Evolutionary conservation across 23 red algal species (phyloP).

Genomic region (Gracilaria vermiculophylla): DNA sequence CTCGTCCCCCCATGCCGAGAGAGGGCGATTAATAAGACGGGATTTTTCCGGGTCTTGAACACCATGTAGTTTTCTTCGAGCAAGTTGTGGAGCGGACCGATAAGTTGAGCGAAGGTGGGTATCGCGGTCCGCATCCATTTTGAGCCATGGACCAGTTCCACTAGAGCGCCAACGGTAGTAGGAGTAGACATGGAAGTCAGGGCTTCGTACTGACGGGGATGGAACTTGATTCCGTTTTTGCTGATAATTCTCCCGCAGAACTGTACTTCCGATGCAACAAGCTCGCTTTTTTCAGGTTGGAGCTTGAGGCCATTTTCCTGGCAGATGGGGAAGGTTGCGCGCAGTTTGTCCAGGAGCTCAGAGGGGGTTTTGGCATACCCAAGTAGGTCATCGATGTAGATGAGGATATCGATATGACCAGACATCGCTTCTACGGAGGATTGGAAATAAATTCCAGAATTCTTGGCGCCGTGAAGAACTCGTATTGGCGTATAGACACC

Average conservation of each 20-base stretch:
- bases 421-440: neutral
- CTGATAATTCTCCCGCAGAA: too few relatives aligned
- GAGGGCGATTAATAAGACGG: too few relatives aligned
- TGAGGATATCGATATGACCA: constrained; percentile 7
- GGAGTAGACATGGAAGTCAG: neutral
- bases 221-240: too few relatives aligned
- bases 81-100: neutral
- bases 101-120: too few relatives aligned
- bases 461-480: constrained; percentile 15
- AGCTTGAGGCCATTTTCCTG: too few relatives aligned
- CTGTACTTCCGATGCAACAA: too few relatives aligned
- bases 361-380: too few relatives aligned
- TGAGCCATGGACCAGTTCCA: constrained; percentile 34
- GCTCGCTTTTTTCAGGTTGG: neutral
- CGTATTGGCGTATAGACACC: neutral
- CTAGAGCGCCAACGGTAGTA: constrained; percentile 17
- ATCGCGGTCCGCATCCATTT: constrained; percentile 38
- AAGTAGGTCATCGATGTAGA: constrained; percentile 9
- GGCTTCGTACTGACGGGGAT: too few relatives aligned
- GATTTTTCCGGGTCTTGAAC: too few relatives aligned
- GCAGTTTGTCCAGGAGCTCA: too few relatives aligned
- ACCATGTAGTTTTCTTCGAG: too few relatives aligned
- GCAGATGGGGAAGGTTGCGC: neutral
- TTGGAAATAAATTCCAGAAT: constrained; percentile 13
- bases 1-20: too few relatives aligned